A percentile compares a stretch with the other conserved stretches of the same genome.
Conservation (phyloP, 1,139 yeast species). For the Scheffersomyces segobiensis region DNA sequence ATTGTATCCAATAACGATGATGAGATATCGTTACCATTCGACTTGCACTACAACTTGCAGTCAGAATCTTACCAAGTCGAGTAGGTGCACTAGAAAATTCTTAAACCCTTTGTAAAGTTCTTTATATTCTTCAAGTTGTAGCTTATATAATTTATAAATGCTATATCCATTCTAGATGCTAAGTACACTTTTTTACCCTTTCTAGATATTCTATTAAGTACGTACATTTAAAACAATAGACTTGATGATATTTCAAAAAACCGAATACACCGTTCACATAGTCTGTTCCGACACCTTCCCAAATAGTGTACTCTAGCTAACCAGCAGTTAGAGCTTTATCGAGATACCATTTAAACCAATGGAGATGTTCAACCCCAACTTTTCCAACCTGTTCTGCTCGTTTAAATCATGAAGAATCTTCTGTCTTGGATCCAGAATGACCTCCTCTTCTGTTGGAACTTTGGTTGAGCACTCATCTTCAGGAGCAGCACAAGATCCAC, state of each 20-base stretch:
- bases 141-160: background rate
- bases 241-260: too few species aligned
- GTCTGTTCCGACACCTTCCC: background rate
- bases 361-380: constrained; percentile 46
- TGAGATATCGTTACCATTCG: constrained; percentile 66
- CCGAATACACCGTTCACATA: background rate
- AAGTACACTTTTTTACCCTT: too few species aligned
- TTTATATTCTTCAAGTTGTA: background rate
- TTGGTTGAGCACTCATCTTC: constrained; percentile 2
- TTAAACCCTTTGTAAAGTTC: background rate
- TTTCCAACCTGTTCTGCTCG: constrained; percentile 31
- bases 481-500: constrained; percentile 3
- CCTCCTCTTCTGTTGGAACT: constrained; percentile 6
- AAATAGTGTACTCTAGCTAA: background rate
- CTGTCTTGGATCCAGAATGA: constrained; percentile 52
- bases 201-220: background rate
- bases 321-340: constrained; percentile 12
- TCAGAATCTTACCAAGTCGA: constrained; percentile 65
- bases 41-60: constrained; percentile 59
- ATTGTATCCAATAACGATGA: constrained; percentile 40
- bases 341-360: constrained; percentile 56
- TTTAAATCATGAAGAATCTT: constrained; percentile 49
- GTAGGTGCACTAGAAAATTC: background rate
- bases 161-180: background rate
- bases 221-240: background rate